Percentiles rank a stretch among this genome's conserved stretches.
These are phyloP conservation scores for Leccinum disarticulatum DNA, from an alignment of 768 basidiomycete species.

Conservation along the genomic window DNA sequence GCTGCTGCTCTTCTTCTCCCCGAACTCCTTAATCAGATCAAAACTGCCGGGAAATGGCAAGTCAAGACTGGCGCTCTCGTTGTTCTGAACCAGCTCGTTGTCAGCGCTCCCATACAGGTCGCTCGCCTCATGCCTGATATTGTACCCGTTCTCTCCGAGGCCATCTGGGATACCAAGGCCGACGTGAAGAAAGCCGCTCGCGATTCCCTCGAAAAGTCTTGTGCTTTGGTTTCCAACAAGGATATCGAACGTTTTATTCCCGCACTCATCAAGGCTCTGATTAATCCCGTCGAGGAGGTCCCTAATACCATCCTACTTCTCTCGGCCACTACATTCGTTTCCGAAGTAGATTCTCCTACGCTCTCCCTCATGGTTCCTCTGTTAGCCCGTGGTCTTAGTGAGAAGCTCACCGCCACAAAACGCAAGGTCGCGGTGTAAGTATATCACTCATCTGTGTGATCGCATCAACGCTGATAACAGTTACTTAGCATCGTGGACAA, in stretches of 20 bases:
- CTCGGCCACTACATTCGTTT: conserved; percentile 99
- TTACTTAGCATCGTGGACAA: conserved; percentile 84
- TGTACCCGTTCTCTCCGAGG: conserved; percentile 90
- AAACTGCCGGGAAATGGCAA: conserved; percentile 97
- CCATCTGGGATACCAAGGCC: conserved; percentile 98
- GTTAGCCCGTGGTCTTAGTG: conserved; percentile 86
- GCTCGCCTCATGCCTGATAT: conserved; percentile 92
- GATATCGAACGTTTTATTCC: conserved; percentile 97
- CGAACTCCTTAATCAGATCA: conserved; percentile 87
- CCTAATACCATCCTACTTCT: conserved; percentile 92
- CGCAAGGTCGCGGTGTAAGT: conserved; percentile 95
- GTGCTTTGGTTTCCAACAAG: conserved; percentile 96
- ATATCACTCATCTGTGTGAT: conserved; percentile 4
- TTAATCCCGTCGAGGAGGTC: conserved; percentile 99
- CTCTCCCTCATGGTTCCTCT: conserved; percentile 98
- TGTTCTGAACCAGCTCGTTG: conserved; percentile 84
- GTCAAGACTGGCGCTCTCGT: conserved; percentile 86
- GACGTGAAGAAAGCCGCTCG: conserved; percentile 99
- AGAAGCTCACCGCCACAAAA: conserved; percentile 95
- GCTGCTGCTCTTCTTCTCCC: conserved; percentile 81
- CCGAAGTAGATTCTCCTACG: conserved; percentile 96
- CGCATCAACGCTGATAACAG: conserved; percentile 17
- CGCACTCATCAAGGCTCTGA: conserved; percentile 94
- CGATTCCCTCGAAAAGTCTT: conserved; percentile 90
- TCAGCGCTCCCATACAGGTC: conserved; percentile 76